These are phyloP conservation scores for Aureobasidium musti DNA, from an alignment of 2,329 filamentous ascomycete genomes.

Conservation along the genomic window DNA sequence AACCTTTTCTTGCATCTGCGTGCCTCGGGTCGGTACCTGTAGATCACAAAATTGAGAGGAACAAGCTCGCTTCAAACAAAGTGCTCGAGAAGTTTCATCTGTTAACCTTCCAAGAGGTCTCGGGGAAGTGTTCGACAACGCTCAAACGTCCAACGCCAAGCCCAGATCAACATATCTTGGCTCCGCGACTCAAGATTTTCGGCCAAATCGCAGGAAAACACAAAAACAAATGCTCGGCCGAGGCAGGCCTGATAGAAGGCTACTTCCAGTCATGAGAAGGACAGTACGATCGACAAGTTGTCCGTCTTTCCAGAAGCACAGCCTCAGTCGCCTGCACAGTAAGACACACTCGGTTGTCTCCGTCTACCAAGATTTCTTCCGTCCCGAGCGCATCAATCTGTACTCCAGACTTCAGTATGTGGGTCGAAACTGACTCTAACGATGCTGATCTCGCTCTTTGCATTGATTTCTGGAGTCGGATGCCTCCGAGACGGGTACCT, in stretches of 20 bases:
- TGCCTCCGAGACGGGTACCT: constrained; percentile 3
- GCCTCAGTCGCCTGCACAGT: constrained; percentile 26
- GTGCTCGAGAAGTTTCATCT: background rate
- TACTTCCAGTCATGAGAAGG: background rate
- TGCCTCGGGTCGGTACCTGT: background rate
- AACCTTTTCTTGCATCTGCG: background rate
- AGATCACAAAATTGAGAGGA: background rate
- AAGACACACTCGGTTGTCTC: background rate
- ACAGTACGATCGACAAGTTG: background rate
- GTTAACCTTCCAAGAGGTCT: background rate
- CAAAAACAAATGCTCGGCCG: background rate
- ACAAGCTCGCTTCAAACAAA: background rate
- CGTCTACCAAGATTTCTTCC: background rate
- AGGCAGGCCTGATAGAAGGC: background rate
- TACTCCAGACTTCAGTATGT: constrained; percentile 17
- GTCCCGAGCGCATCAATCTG: background rate
- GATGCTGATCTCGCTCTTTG: constrained; percentile 25
- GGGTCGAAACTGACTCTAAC: constrained; percentile 17
- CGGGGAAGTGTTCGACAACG: background rate
- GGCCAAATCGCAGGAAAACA: constrained; percentile 4
- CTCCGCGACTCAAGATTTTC: background rate
- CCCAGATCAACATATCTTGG: too few relatives aligned
- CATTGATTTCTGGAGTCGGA: constrained; percentile 24
- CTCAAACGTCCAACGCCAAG: background rate
- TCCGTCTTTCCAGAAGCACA: background rate